A percentile compares a stretch with the other conserved stretches of the same genome.
Evolutionary conservation across 139 green algal species (phyloP).

Genomic region (Nannochloris sp.): DNA sequence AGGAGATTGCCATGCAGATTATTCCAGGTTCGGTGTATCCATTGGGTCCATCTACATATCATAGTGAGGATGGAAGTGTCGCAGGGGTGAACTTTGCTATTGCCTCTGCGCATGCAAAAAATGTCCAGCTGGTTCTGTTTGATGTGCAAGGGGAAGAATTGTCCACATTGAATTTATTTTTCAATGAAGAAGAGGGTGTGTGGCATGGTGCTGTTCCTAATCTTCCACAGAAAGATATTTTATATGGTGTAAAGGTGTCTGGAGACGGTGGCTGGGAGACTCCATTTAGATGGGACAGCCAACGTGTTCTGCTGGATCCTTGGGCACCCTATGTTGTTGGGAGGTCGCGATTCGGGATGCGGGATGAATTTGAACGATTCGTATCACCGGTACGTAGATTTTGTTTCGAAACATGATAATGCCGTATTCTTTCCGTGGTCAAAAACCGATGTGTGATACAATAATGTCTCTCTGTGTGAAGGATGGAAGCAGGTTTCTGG

Average conservation of each 20-base stretch:
- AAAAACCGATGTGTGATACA: too few species aligned
- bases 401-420: neutral
- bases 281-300: conserved; percentile 57
- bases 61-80: neutral
- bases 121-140: neutral
- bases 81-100: conserved; percentile 75
- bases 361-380: conserved; percentile 75
- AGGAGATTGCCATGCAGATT: neutral
- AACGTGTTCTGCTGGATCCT: conserved; percentile 68
- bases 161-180: neutral
- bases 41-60: conserved; percentile 51
- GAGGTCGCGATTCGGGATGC: conserved; percentile 50
- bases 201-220: conserved; percentile 65
- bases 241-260: conserved; percentile 61
- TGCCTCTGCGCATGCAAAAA: conserved; percentile 41
- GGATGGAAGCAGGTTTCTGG: conserved; percentile 62
- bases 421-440: neutral
- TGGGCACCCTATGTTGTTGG: conserved; percentile 70
- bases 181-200: conserved; percentile 9
- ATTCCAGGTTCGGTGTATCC: conserved; percentile 32
- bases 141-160: neutral
- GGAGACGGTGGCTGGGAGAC: conserved; percentile 73
- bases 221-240: conserved; percentile 50
- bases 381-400: conserved; percentile 5
- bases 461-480: neutral